Percentiles rank a stretch among this genome's conserved stretches.
Conservation (phyloP, 106 monocot species). For the Alisma plantagoaquatica region DNA sequence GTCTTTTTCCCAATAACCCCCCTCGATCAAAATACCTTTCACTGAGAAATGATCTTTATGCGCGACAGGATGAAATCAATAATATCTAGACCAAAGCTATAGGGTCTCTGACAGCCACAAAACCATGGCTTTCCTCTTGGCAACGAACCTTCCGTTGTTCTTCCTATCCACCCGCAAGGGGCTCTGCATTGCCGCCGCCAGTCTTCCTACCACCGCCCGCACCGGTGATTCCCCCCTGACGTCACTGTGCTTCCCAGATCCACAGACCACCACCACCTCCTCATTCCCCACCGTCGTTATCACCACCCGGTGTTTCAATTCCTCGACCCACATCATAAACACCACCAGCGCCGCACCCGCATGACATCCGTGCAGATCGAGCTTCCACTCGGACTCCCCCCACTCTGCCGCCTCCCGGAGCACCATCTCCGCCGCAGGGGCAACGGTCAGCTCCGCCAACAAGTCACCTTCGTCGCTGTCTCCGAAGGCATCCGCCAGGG, state of each 20-base stretch:
- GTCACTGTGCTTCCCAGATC: slow-evolving; percentile 56
- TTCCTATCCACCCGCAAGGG: slow-evolving; percentile 63
- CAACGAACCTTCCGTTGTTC: slow-evolving; percentile 64
- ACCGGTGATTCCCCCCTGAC: slow-evolving; percentile 47
- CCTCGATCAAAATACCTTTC: no score
- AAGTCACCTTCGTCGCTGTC: slow-evolving; percentile 13
- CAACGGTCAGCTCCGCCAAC: slow-evolving; percentile 21
- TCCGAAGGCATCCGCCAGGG: slow-evolving; percentile 18
- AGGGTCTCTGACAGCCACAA: slow-evolving; percentile 68
- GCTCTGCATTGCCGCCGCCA: slow-evolving; percentile 37
- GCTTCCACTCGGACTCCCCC: slow-evolving; percentile 41
- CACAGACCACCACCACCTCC: slow-evolving; percentile 62
- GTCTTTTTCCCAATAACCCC: no score
- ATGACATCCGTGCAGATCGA: slow-evolving; percentile 85
- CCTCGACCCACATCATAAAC: slow-evolving; percentile 60
- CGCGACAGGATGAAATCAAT: no score
- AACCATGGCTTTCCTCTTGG: slow-evolving; percentile 36
- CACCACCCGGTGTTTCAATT: slow-evolving; percentile 16
- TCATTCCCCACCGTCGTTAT: slow-evolving; percentile 5
- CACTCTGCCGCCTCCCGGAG: slow-evolving; percentile 29
- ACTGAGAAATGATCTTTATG: no score
- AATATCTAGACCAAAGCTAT: no score
- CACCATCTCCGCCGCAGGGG: slow-evolving; percentile 33
- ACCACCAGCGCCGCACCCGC: slow-evolving; percentile 42
- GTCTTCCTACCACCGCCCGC: slow-evolving; percentile 43